Base-by-base conservation (phyloP, 140 eudicot species). In the Stevia rebaudiana region DNA sequence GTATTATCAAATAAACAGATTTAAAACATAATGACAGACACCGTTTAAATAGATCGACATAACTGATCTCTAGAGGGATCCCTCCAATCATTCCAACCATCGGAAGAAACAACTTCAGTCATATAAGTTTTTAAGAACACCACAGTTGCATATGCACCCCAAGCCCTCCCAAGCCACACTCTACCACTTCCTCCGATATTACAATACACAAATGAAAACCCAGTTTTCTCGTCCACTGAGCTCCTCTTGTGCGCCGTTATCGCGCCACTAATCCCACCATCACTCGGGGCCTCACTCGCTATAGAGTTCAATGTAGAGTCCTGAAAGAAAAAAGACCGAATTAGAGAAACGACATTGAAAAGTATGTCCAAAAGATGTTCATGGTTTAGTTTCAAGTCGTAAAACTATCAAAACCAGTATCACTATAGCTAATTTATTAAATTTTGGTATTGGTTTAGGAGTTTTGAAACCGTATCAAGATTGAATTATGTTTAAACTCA, bases 21-120 rank as follows among this genome's bases (percentile, higher is more conserved):
- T n/a, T n/a, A n/a, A n/a, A n/a, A n/a, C n/a, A n/a, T n/a, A n/a
- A n/a, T n/a, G n/a, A n/a, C n/a, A n/a, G n/a, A n/a, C n/a, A n/a
- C n/a, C n/a, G n/a, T n/a, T n/a, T 28, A 28, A 12, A 5, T 3
- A n/a, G 15, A 16, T 9, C 49, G 36, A 0, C 59, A 36, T 68
- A 44, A 91, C 96, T 75, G 82, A 59, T 87, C 95, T 79, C 85
- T 79, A 44, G 87, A 69, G 24, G 83, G 36, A 47, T 91, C 95
- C 41, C 70, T 73, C 98, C 98, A 87, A 28, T 91, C 95, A 74
- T 91, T 81, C 98, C 96, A 91, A 6, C 98, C 98, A 25, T 87
- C 95, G 10, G 82, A 47, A 16, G 96, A 69, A 25, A 91, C 84
- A 23, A 87, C 92, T 13, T 78, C 68, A 10, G 87, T 80, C 96